A percentile compares a stretch with the other conserved stretches of the same genome.
phyloP scores from a whole-genome alignment of 2,329 filamentous ascomycete species.

The Phialophora expanda region DNA sequence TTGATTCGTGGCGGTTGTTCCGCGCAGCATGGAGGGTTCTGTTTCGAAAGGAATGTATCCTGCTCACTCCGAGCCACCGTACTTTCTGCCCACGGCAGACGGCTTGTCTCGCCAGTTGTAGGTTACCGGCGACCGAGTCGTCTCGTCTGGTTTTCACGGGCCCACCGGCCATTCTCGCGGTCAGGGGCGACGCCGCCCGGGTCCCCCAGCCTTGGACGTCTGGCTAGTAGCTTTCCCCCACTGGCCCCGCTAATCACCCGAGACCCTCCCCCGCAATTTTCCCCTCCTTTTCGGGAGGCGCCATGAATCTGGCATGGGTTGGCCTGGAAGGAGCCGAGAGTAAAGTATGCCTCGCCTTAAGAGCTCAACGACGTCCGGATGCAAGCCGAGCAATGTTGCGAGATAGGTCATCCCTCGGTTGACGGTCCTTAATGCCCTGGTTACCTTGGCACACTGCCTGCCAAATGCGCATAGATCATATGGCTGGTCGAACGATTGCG shows the following conservation, averaged over 20 bases:
- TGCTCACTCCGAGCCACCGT: not conserved
- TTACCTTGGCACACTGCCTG: not conserved
- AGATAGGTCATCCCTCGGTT: not conserved
- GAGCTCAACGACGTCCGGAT: not conserved
- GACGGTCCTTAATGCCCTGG: not conserved
- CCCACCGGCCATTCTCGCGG: not conserved
- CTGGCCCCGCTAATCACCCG: not conserved
- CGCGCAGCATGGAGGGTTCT: not conserved
- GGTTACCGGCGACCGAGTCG: not conserved
- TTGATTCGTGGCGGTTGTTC: not conserved
- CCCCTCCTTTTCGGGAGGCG: not conserved
- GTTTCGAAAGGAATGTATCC: not conserved
- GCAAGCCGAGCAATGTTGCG: not conserved
- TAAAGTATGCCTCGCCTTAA: not conserved
- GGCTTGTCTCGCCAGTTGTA: not conserved
- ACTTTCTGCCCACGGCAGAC: not conserved
- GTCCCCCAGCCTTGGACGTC: not conserved
- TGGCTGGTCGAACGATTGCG: not conserved
- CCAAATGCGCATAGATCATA: not conserved
- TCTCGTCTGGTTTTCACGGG: not conserved
- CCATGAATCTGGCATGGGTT: not conserved
- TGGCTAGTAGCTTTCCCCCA: not conserved
- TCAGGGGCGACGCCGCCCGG: not conserved
- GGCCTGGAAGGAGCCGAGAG: not conserved
- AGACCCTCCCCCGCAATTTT: conserved; percentile 7